These are phyloP conservation scores for Quercus gilva DNA, from an alignment of 306 rosid genomes.

Conservation along the genomic window DNA sequence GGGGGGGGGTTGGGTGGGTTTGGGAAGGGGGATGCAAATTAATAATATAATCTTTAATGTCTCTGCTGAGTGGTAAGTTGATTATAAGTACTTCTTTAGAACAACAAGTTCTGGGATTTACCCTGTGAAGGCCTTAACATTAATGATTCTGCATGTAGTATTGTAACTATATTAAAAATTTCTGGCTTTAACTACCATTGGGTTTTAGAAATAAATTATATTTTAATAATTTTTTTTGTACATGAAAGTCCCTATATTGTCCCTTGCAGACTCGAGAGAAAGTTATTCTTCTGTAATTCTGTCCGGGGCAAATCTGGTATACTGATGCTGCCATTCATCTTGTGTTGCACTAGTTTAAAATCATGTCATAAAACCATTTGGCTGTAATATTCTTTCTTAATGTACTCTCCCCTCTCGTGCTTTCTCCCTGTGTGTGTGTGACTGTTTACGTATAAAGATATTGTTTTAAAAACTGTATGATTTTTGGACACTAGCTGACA, in stretches of 20 bases:
- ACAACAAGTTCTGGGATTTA: too few relatives aligned
- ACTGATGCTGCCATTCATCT: background rate
- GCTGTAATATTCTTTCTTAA: background rate
- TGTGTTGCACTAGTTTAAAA: background rate
- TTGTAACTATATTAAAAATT: background rate
- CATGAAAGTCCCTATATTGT: background rate
- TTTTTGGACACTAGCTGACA: conserved; percentile 9
- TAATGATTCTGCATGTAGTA: background rate
- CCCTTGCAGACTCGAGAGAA: background rate
- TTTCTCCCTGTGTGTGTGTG: background rate
- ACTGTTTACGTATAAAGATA: background rate
- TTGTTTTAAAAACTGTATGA: background rate
- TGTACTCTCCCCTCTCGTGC: background rate
- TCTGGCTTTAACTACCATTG: background rate
- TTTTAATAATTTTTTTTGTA: background rate
- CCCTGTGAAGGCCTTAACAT: too few relatives aligned
- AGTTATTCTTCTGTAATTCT: background rate
- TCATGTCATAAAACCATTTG: background rate
- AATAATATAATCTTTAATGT: background rate
- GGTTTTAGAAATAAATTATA: too few relatives aligned
- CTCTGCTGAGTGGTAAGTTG: background rate
- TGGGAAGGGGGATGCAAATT: too few relatives aligned
- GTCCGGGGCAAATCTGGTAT: background rate
- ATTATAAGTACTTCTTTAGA: background rate
- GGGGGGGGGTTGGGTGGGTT: too few relatives aligned